Base-by-base conservation (phyloP, 371 early-diverging fungal genomes). In the Circinella umbellata region DNA sequence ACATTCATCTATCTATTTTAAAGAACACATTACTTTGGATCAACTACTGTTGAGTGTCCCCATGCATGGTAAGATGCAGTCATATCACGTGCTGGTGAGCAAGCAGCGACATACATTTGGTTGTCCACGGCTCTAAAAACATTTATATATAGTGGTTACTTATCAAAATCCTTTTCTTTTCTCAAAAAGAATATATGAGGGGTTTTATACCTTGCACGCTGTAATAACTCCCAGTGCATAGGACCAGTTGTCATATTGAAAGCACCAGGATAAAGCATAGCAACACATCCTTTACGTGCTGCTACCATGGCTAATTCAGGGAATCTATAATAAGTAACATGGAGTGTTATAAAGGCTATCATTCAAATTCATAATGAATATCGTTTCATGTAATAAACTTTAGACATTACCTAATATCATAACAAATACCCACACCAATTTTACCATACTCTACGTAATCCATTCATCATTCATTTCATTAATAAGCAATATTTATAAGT, bases 211-310 rank as follows among this genome's bases (percentile, higher is more conserved):
- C 97, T 81, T 1, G 96, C 94, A 2, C 98, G 87, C 74, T 92
- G 90, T 63, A 98, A 76, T 46, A 97, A 79, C 75, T 99, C 98
- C 98, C 98, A 99, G 70, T 97, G 94, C 69, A 95, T 64, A 4
- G 98, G 97, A 13, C 98, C 98, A 4, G 98, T 98, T 6, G 93
- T 94, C 85, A 89, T 89, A 78, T 98, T 98, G 80, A 98, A 98
- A 0, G 98, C 98, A 4, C 94, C 95, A n/a, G 98, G 99, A 73
- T 97, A 98, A 39, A 98, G 84, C 98, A 99, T 96, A 13, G 91
- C 93, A 42, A 95, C 77, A 70, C 95, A 95, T 3, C 96, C 92
- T 69, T 88, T 88, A 36, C 96, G 80, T 7, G 97, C 95, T 64
- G 96, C 96, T 73, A 97, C 87, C 90, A 92, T 94, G 51, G 98